Evolutionary conservation across 2,329 filamentous ascomycete species (phyloP).

Genomic region (Sporothrix dimorphospora): DNA sequence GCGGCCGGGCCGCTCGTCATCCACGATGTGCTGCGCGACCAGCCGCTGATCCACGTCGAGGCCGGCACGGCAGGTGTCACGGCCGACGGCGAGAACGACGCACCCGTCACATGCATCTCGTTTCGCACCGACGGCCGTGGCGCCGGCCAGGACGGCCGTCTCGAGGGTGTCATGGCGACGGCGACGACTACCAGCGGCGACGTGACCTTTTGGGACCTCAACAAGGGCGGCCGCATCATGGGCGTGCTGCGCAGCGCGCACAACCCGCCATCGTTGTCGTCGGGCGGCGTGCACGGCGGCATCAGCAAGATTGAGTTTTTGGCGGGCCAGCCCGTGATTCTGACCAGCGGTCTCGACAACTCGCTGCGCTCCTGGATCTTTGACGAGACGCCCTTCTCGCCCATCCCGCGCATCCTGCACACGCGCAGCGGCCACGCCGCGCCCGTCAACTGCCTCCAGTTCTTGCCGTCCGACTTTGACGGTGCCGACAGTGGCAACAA

Average conservation of each 20-base stretch:
- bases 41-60: slow-evolving; percentile 69
- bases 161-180: slow-evolving; percentile 92
- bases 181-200: slow-evolving; percentile 79
- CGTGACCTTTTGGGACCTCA: slow-evolving; percentile 94
- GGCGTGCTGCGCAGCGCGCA: slow-evolving; percentile 88
- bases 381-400: slow-evolving; percentile 86
- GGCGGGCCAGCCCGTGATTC: slow-evolving; percentile 81
- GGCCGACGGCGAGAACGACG: slow-evolving; percentile 41
- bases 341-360: slow-evolving; percentile 92
- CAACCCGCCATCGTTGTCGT: slow-evolving; percentile 63
- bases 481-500: slow-evolving; percentile 87
- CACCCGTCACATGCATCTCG: slow-evolving; percentile 77
- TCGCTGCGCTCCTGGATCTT: slow-evolving; percentile 96
- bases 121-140: slow-evolving; percentile 90
- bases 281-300: slow-evolving; percentile 67
- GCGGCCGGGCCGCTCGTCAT: slow-evolving; percentile 76
- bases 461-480: slow-evolving; percentile 86
- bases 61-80: slow-evolving; percentile 53
- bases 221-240: slow-evolving; percentile 81
- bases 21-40: slow-evolving; percentile 80
- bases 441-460: slow-evolving; percentile 78
- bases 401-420: slow-evolving; percentile 83
- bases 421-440: slow-evolving; percentile 86
- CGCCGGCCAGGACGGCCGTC: slow-evolving; percentile 82
- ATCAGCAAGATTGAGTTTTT: slow-evolving; percentile 90